phyloP scores from a whole-genome alignment of 768 basidiomycete species.

The Fomitopsis serialis region DNA sequence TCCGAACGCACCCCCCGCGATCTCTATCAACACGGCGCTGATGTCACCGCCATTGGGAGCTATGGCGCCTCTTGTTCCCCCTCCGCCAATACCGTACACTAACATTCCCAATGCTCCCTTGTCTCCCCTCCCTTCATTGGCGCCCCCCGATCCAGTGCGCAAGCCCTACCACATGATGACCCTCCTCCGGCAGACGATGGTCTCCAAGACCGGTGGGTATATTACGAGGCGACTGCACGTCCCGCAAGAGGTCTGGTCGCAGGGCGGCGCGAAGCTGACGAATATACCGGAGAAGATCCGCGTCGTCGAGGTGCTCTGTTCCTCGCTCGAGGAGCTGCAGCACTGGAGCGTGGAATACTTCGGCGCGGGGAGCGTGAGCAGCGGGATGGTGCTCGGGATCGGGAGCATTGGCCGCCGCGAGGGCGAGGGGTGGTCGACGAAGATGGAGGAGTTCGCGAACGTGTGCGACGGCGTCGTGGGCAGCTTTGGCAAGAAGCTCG shows the following conservation, averaged over 20 bases:
- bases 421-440: slow-evolving; percentile 71
- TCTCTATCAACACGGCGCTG: slow-evolving; percentile 48
- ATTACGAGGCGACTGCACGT: slow-evolving; percentile 83
- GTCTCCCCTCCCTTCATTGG: slow-evolving; percentile 69
- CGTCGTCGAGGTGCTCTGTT: slow-evolving; percentile 73
- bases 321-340: slow-evolving; percentile 77
- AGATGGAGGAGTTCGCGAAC: slow-evolving; percentile 74
- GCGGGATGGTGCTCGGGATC: slow-evolving; percentile 68
- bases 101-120: slow-evolving; percentile 69
- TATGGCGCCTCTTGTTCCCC: slow-evolving; percentile 36
- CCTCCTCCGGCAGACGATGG: slow-evolving; percentile 74
- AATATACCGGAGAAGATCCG: slow-evolving; percentile 84
- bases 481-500: slow-evolving; percentile 83
- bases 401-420: slow-evolving; percentile 73
- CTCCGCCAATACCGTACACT: slow-evolving; percentile 43
- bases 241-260: slow-evolving; percentile 87
- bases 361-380: slow-evolving; percentile 74
- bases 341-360: slow-evolving; percentile 66
- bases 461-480: slow-evolving; percentile 77
- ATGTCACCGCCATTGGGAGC: slow-evolving; percentile 33
- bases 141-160: slow-evolving; percentile 68
- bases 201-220: slow-evolving; percentile 77
- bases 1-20: slow-evolving; percentile 40
- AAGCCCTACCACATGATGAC: slow-evolving; percentile 92
- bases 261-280: slow-evolving; percentile 79